These are phyloP conservation scores for Kluyveromyces sp. DNA, from an alignment of 1,139 yeast species.

Conservation along the genomic window DNA sequence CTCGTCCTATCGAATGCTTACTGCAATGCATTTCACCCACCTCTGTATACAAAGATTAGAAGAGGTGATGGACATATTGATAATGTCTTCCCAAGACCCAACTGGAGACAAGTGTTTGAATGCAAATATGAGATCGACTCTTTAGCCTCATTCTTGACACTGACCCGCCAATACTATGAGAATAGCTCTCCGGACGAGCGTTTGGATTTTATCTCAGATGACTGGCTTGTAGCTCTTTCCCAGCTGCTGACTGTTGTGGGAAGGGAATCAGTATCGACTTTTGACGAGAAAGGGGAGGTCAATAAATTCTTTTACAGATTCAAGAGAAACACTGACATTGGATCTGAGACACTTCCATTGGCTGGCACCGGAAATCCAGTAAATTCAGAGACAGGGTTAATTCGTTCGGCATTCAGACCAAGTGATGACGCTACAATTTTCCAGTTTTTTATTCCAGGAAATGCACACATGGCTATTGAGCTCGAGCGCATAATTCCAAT, in stretches of 20 bases:
- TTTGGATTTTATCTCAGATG: slow-evolving; percentile 41
- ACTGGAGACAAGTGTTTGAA: slow-evolving; percentile 71
- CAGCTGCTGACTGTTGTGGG: slow-evolving; percentile 46
- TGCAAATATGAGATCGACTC: slow-evolving; percentile 89
- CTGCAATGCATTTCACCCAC: slow-evolving; percentile 91
- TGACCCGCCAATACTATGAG: slow-evolving; percentile 63
- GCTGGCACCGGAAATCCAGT: slow-evolving; percentile 83
- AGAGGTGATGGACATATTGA: slow-evolving; percentile 54
- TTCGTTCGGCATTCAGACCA: slow-evolving; percentile 85
- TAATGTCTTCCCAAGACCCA: slow-evolving; percentile 59
- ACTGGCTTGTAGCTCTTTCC: slow-evolving; percentile 58
- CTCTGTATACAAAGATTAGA: slow-evolving; percentile 50
- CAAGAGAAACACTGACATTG: slow-evolving; percentile 65
- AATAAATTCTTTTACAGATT: slow-evolving; percentile 52
- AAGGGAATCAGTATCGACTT: slow-evolving; percentile 62
- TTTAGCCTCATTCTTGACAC: slow-evolving; percentile 70
- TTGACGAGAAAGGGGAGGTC: slow-evolving; percentile 50
- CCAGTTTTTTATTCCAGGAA: slow-evolving; percentile 81
- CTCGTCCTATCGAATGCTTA: slow-evolving; percentile 61
- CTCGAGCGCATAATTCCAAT: slow-evolving; percentile 21
- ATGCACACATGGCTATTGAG: slow-evolving; percentile 69
- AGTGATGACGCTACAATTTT: slow-evolving; percentile 81
- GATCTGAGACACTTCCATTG: slow-evolving; percentile 74
- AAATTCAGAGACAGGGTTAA: slow-evolving; percentile 58
- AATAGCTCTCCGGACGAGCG: slow-evolving; percentile 41